These are phyloP conservation scores for Pelargonium australe DNA, from an alignment of 441 rosid species.

Conservation along the genomic window DNA sequence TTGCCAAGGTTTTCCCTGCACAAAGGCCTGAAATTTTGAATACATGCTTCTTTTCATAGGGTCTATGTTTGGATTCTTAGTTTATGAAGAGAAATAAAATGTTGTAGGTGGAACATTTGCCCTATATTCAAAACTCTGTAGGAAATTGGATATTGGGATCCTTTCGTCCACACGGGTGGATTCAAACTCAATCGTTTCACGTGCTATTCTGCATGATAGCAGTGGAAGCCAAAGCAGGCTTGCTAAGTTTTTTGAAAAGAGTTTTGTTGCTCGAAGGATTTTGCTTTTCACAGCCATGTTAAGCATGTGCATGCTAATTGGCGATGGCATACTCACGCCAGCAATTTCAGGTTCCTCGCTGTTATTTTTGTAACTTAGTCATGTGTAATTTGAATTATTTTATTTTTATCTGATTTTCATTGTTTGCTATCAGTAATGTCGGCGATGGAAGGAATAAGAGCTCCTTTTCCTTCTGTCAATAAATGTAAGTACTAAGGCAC, in stretches of 20 bases:
- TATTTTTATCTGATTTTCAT: background rate
- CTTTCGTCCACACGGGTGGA: constrained; percentile 34
- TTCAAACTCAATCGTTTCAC: constrained; percentile 19
- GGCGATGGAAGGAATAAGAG: constrained; percentile 59
- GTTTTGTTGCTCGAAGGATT: constrained; percentile 46
- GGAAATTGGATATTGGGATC: constrained; percentile 48
- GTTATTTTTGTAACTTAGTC: no score
- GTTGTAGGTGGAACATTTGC: constrained; percentile 69
- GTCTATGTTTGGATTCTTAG: constrained; percentile 17
- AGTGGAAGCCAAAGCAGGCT: constrained; percentile 36
- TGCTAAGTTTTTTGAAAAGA: constrained; percentile 47
- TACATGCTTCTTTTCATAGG: no score
- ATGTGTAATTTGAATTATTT: background rate
- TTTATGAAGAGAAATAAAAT: constrained; percentile 4
- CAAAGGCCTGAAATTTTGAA: no score
- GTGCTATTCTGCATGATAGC: constrained; percentile 21
- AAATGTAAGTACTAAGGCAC: constrained; percentile 38
- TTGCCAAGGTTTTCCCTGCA: no score
- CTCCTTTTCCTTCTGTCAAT: constrained; percentile 48
- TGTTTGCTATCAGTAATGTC: constrained; percentile 40
- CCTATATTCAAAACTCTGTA: constrained; percentile 51
- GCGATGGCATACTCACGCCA: constrained; percentile 67
- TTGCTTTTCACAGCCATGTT: constrained; percentile 58
- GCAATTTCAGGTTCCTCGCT: constrained; percentile 53
- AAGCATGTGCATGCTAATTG: constrained; percentile 67